Evolutionary conservation across 345 rosid genomes (phyloP), one percentile per base, ranked within the genome.

Genomic region (Corchorus olitorius): DNA sequence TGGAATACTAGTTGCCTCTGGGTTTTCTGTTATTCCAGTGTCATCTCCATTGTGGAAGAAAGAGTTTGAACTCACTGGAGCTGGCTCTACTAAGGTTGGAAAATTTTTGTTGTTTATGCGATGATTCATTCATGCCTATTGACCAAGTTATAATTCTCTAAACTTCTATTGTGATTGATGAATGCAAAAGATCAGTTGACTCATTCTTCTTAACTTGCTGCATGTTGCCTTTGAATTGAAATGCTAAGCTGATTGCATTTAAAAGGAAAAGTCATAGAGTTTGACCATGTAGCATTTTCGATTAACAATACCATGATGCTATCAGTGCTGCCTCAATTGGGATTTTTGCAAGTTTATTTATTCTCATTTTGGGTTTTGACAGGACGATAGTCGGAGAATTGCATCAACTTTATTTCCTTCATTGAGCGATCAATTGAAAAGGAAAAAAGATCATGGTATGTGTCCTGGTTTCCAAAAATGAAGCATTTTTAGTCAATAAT

Each of bases 371-470:
- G 61, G 63, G 48, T 84, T 71, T 72, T 81, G 76, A 78, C 88
- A 93, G 98, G 98, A 93, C 81, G 97, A 95, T 79, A 90, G 96
- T 54, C 85, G 98, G 84, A 87, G 88, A 83, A 76, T 90, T 78
- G 96, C 99, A 27, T 84, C 90, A 34, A 83, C 78, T 12, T 63
- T 93, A 74, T 95, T 93, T 89, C 98, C 98, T 39, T 85, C 90
- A 45, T 78, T 95, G 82, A 77, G 88, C 80, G 85, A 86, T 49
- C 86, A 54, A 43, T 81, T 95, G 61, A 80, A 79, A 74, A 90
- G 97, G 76, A 91, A 91, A 83, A 95, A 88, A 63, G 98, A 93
- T 77, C 98, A 93, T 60, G 99, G 98, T 90, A 88, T 11, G 69
- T 49, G 39, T 34, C 62, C 70, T 12, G 20, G 7, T 63, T 35